Percentiles rank a stretch among this genome's conserved stretches.
These are phyloP conservation scores for Coemansia sp. DNA, from an alignment of 192 early-diverging fungal genomes.

Conservation along the genomic window DNA sequence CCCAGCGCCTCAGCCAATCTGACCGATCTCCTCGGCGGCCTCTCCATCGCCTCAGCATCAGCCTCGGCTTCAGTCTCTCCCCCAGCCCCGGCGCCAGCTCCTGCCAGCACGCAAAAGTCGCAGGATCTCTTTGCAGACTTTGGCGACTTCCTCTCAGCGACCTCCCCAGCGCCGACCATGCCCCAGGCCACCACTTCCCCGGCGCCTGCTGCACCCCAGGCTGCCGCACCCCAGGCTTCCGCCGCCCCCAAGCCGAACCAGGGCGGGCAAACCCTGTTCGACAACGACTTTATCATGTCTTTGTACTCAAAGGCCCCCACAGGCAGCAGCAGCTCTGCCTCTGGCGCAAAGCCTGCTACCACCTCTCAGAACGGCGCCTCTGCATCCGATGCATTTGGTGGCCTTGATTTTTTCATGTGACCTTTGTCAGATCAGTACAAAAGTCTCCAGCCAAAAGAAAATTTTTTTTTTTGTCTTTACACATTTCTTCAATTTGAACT, in stretches of 20 bases:
- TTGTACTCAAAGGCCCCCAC: constrained; percentile 34
- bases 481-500: not conserved
- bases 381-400: constrained; percentile 16
- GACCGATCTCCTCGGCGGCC: constrained; percentile 32
- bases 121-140: constrained; percentile 57
- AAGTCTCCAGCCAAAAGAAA: not conserved
- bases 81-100: constrained; percentile 11
- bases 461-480: not conserved
- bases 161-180: constrained; percentile 7
- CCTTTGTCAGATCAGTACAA: not conserved
- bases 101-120: constrained; percentile 8
- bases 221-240: not conserved
- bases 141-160: constrained; percentile 49
- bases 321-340: not conserved
- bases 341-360: not conserved
- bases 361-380: constrained; percentile 6
- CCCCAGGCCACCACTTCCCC: constrained; percentile 4
- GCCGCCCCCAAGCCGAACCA: not conserved
- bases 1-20: constrained; percentile 1
- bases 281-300: constrained; percentile 56
- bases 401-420: constrained; percentile 28
- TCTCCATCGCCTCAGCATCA: constrained; percentile 24
- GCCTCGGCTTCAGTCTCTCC: constrained; percentile 8
- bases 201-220: constrained; percentile 15
- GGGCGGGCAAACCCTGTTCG: constrained; percentile 32